Conservation (phyloP, 495 filamentous ascomycete genomes). For the Letharia columbiana region DNA sequence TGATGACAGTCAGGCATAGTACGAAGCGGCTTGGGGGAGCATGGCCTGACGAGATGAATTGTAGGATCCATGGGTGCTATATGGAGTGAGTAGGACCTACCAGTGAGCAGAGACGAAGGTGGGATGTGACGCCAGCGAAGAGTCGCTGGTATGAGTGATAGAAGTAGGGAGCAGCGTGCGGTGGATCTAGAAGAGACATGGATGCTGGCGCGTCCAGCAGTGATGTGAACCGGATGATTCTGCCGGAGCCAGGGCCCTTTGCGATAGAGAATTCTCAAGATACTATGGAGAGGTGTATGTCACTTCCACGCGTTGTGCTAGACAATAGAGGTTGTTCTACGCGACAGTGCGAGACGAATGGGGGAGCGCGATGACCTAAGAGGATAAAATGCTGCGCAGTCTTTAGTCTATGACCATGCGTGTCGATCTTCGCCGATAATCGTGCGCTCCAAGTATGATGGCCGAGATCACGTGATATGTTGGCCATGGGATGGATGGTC, state of each 20-base stretch:
- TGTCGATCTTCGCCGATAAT: neutral
- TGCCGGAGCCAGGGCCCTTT: no score
- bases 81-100: neutral
- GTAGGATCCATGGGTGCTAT: neutral
- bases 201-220: neutral
- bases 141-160: neutral
- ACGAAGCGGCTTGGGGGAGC: neutral
- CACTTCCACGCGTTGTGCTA: neutral
- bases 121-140: neutral
- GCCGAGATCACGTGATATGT: conserved; percentile 7
- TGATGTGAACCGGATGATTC: neutral
- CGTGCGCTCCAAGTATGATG: neutral
- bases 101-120: neutral
- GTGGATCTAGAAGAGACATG: neutral
- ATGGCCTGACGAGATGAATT: no score
- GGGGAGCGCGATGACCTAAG: neutral
- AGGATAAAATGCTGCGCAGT: neutral
- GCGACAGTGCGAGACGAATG: neutral
- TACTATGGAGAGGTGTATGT: neutral
- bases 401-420: neutral
- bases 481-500: neutral
- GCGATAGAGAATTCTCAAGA: neutral
- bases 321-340: neutral
- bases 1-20: neutral
- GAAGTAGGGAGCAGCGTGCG: neutral